phyloP scores from a whole-genome alignment of 2,329 filamentous ascomycete species.

The Hypoxylon sp. region DNA sequence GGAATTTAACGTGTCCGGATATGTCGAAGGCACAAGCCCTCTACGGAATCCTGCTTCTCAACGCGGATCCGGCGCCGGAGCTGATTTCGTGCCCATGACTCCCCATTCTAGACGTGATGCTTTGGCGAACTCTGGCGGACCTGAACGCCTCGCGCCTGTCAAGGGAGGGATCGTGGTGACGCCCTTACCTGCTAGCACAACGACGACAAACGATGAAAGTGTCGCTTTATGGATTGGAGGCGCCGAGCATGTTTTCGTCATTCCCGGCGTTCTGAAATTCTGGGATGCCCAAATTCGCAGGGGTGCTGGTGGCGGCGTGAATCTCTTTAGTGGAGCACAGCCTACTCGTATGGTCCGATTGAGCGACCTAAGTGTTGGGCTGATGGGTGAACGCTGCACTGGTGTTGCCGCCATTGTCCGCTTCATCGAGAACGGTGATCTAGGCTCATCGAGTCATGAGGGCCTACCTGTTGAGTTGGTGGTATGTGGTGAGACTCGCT shows the following conservation, averaged over 20 bases:
- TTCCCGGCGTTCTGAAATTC: conserved; percentile 69
- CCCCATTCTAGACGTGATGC: conserved; percentile 72
- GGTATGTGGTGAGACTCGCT: conserved; percentile 68
- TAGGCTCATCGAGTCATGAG: conserved; percentile 48
- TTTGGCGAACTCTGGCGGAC: conserved; percentile 61
- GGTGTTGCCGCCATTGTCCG: conserved; percentile 64
- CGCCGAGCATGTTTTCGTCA: conserved; percentile 69
- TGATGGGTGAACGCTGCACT: conserved; percentile 71
- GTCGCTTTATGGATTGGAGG: conserved; percentile 71
- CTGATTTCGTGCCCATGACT: conserved; percentile 75
- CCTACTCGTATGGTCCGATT: conserved; percentile 70
- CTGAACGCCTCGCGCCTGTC: conserved; percentile 67
- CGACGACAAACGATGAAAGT: conserved; percentile 66
- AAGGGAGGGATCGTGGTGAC: conserved; percentile 68
- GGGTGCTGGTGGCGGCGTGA: conserved; percentile 65
- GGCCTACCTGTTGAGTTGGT: conserved; percentile 68
- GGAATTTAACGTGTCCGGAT: conserved; percentile 70
- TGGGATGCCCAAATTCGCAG: conserved; percentile 72
- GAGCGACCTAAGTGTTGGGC: conserved; percentile 65
- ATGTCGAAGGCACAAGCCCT: conserved; percentile 71
- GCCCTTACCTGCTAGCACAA: conserved; percentile 60
- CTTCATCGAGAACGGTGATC: conserved; percentile 50
- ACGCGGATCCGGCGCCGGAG: conserved; percentile 55
- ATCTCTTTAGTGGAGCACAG: conserved; percentile 69
- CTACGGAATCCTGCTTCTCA: conserved; percentile 63